Percentiles rank a stretch among this genome's conserved stretches.
Conservation (phyloP, 2,329 filamentous ascomycete genomes). For the Pseudogymnoascus sp. region DNA sequence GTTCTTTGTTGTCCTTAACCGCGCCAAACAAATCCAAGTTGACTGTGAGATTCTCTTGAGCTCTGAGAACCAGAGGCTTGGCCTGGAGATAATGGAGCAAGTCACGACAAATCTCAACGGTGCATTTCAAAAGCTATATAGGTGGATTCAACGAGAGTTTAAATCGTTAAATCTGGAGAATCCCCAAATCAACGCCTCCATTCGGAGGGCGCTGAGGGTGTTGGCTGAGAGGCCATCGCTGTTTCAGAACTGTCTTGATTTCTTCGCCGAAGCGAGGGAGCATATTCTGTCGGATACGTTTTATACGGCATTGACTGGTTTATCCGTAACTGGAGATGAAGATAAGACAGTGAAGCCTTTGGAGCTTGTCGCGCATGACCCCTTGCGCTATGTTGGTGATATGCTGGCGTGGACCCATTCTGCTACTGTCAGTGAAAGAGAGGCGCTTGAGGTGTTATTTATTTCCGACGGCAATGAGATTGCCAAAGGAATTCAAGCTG, state of each 20-base stretch:
- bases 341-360: conserved; percentile 74
- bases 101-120: conserved; percentile 78
- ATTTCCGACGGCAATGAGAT: conserved; percentile 86
- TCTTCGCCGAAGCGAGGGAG: conserved; percentile 84
- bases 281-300: conserved; percentile 82
- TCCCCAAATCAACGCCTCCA: conserved; percentile 78
- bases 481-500: conserved; percentile 69
- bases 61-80: conserved; percentile 80
- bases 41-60: conserved; percentile 87
- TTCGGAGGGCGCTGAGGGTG: conserved; percentile 75
- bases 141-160: conserved; percentile 91
- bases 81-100: conserved; percentile 84
- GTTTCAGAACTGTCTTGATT: conserved; percentile 89
- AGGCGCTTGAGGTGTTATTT: conserved; percentile 86
- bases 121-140: conserved; percentile 91
- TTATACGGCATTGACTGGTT: conserved; percentile 76
- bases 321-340: conserved; percentile 46
- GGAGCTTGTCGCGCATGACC: conserved; percentile 86
- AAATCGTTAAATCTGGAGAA: conserved; percentile 89
- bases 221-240: conserved; percentile 81
- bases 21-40: conserved; percentile 77
- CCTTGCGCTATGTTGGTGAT: conserved; percentile 84
- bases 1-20: conserved; percentile 71
- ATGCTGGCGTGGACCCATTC: conserved; percentile 98
- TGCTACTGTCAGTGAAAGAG: conserved; percentile 83